Base-by-base conservation (phyloP, 306 rosid species). In the Echinosophora koreensis region DNA sequence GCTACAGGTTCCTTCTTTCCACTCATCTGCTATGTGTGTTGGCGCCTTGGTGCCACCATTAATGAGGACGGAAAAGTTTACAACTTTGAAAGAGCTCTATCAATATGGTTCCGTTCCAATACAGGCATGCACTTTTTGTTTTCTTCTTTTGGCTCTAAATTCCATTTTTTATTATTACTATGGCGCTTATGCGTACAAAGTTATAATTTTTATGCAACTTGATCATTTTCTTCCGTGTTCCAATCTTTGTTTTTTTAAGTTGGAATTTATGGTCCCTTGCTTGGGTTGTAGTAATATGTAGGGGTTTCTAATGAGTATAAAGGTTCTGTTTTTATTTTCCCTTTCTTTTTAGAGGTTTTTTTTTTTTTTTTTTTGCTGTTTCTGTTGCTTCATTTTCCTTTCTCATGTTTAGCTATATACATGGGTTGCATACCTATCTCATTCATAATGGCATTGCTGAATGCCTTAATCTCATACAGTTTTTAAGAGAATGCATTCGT, bases 1-100 rank as follows among this genome's bases (percentile, higher is more conserved):
- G 32, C 3, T 30, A 0, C 22, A 22, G 22, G 47, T 11, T 39
- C 67, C 16, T 34, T 22, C 12, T 22, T 61, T 34, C 27, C 34
- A 11, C 65, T 14, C 16, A 22, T 35, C n/a, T 28, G 47, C 22
- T 32, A 61, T 61, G 18, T 61, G 67, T 12, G 30, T n/a, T 9
- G n/a, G 8, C 4, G 32, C 32, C 3, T 30, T 30, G 32, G 32
- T 30, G 32, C 32, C 32, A 30, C 32, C 32, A 30, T 30, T 30
- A 30, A 30, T 30, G 75, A 38, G 51, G 51, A 54, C 39, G 44
- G 46, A 2, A 59, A 66, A 77, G 67, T 9, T 39, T 47, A 55
- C 14, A 8, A 54, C 67, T 54, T 56, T 42, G 57, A 30, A 13
- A 39, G 47, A 54, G 3, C 58, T 66, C 49, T 42, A 41, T 77